Base-by-base conservation (phyloP, 1,284 basidiomycete species). In the Apiotrichum mycotoxinovorans region DNA sequence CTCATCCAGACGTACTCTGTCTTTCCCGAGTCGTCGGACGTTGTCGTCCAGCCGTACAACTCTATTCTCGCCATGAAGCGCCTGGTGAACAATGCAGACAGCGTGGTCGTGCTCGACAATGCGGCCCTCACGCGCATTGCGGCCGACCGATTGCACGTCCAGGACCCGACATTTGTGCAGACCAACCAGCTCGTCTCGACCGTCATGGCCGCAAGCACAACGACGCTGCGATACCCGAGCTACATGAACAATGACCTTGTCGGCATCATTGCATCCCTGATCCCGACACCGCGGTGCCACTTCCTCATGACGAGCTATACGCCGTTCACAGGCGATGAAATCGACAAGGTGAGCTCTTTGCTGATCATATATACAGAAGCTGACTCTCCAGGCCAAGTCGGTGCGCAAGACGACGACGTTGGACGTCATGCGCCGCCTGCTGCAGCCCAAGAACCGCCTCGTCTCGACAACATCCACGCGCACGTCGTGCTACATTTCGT, bases 221-320 rank as follows among this genome's bases (percentile, higher is more conserved):
- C 95, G 68, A 98, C 96, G 18, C 83, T 99, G 25, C 86, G 96
- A 66, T 98, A 97, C 79, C 96, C 96, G 0, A 91, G 92, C 51
- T 98, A 98, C 79, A 98, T 98, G 95, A 98, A 98, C 82, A 99
- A 98, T 70, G 95, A 99, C 72, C 85, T 97, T 34, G 92, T 97
- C 63, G 92, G 94, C 26, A 97, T 99, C 68, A 89, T 98, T 57
- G 93, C 96, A 2, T 94, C 91, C 15, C 83, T 99, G 52, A 98
- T 98, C 66, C 96, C 96, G 3, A 98, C 96, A 12, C 95, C 96
- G n/a, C 83, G 95, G 52, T 98, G 94, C 70, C 96, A 99, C 78
- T 98, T 98, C 83, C 83, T 99, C 57, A 97, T 95, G 89, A 98
- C 96, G n/a, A 93, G 91, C 18, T 99, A 98, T 71, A 99, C 96